Percentiles rank a stretch among this genome's conserved stretches.
These are phyloP conservation scores for Rhipidocladum racemiflorum DNA, from an alignment of 176 grass and related monocot species.

Conservation along the genomic window DNA sequence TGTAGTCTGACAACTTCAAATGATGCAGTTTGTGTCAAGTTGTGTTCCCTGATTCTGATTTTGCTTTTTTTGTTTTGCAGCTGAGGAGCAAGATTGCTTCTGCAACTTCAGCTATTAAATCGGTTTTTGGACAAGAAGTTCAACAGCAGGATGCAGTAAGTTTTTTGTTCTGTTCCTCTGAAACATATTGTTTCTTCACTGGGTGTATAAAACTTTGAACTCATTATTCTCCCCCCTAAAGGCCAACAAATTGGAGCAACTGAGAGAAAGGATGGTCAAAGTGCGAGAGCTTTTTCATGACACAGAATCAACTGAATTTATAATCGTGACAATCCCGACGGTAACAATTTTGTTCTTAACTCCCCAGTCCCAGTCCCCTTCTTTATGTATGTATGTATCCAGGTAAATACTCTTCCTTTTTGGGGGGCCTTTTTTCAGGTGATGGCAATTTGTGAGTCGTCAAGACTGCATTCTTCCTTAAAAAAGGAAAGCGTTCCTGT, in stretches of 20 bases:
- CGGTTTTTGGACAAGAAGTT: constrained; percentile 86
- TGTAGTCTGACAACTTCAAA: not conserved
- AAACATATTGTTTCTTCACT: constrained; percentile 23
- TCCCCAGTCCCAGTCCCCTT: not conserved
- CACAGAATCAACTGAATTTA: constrained; percentile 82
- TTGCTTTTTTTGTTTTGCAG: constrained; percentile 30
- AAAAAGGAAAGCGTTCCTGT: constrained; percentile 92
- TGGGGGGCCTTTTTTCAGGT: constrained; percentile 44
- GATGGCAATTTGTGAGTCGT: constrained; percentile 90
- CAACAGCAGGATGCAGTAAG: constrained; percentile 73
- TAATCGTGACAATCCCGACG: constrained; percentile 95
- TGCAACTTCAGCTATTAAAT: constrained; percentile 98
- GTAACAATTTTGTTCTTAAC: constrained; percentile 35
- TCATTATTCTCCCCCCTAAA: constrained; percentile 17
- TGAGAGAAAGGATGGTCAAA: constrained; percentile 89
- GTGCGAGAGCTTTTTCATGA: constrained; percentile 90
- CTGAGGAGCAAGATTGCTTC: constrained; percentile 80
- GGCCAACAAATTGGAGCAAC: constrained; percentile 84
- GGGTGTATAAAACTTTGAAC: constrained; percentile 2
- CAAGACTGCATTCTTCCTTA: constrained; percentile 70
- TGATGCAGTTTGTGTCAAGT: not conserved
- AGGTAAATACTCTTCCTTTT: not conserved
- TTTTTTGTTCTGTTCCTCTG: constrained; percentile 15
- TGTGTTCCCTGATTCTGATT: no score
- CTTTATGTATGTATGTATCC: not conserved